Evolutionary conservation across 495 filamentous ascomycete species (phyloP), one percentile per base, ranked within the genome.

Genomic region (Xylaria telfairii): DNA sequence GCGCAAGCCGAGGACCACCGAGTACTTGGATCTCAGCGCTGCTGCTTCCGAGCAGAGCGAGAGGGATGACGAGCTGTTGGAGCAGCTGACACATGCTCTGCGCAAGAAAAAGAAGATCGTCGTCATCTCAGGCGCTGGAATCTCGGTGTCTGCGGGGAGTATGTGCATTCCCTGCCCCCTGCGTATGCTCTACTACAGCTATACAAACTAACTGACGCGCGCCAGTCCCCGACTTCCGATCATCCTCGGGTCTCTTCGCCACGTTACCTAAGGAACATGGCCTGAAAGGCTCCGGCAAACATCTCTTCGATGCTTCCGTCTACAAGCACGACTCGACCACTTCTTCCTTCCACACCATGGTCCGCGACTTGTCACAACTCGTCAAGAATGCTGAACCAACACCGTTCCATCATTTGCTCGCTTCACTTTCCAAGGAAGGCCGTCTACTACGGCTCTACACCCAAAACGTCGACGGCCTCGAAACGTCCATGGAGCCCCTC

Each of bases 121-220:
- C 24, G 93, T 97, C 51, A 93, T 99, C 80, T 95, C 95, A 39
- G 96, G 96, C 61, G 96, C 96, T 41, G 96, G 96, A 63, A 98
- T 99, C 71, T 98, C 96, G 44, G 95, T 96, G 17, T 93, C 94
- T 56, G 96, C 96, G 72, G 96, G 96, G 66, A 96, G 94, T 97
- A 90, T 75, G 93, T 90, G 67, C 75, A 71, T 37, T 60, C 57
- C 65, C 75, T 30, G 0, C 21, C 32, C 51, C 24, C 42, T 34
- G n/a, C 42, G 63, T 61, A 56, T 37, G 32, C 46, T 28, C 32
- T 34, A 42, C 28, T 28, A 30, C 69, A 12, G 19, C 19, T 69
- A 59, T 64, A 26, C 65, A 63, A 66, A 82, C 81, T 62, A 67
- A 21, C 42, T 54, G 17, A 68, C 39, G 61, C 30, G 47, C 32